Evolutionary conservation across 2,329 filamentous ascomycete genomes (phyloP), one percentile per base, ranked within the genome.

Genomic region (Coniochaeta sp.): DNA sequence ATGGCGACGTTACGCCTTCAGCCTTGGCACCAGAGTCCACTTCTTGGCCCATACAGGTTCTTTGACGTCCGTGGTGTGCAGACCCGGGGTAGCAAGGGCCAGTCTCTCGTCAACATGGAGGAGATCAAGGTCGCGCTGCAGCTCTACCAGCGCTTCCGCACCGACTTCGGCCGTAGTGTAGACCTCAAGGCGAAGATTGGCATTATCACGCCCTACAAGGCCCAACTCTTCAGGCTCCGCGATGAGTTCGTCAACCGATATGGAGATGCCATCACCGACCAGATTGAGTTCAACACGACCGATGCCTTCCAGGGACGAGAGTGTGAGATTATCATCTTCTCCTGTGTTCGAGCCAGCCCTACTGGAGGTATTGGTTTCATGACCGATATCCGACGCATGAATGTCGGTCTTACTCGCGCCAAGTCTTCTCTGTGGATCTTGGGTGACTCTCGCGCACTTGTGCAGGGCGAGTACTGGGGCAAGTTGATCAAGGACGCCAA

Each of bases 271-370:
- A 92, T 99, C 65, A 81, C 87, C 26, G 87, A 89, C 34, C 83
- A 83, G 22, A 89, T 99, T 65, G 96, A 99, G 66, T 99, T 99
- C 82, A 99, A 99, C 73, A 99, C 95, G 0, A 99, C 95, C 0
- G 95, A 99, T 75, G 96, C 95, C 19, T 99, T 97, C 73, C 95
- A 99, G 73, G 95, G 95, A 63, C 87, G 96, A 66, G 95, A 99
- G 74, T 95, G 92, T 69, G 95, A 99, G 71, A 89, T 99, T 64
- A 98, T 99, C 73, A 98, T 99, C 64, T 99, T 99, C 78, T 98
- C 95, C 44, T 99, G 96, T 73, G 95, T 99, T 62, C 88, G 95
- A 77, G 93, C 95, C 24, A 93, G 89, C 32, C 85, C 90, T n/a
- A 90, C 89, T 8, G 89, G 90, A n/a, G 92, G 93, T 68, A 96